Conservation (phyloP, 192 early-diverging fungal genomes). For the Neocallimastix lanati region DNA sequence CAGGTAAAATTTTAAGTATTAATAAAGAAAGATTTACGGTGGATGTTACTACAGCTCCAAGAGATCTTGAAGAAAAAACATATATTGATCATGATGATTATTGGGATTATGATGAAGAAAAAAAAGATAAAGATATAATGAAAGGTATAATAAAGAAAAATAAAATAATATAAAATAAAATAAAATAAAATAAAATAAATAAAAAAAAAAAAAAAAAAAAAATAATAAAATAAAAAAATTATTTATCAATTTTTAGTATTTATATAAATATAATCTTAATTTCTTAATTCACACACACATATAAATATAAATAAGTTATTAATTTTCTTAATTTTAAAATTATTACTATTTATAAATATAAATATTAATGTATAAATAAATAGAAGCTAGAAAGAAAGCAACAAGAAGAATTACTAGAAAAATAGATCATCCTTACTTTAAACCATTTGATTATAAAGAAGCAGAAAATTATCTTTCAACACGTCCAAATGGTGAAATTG, state of each 20-base stretch:
- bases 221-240: no score
- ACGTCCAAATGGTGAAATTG: slow-evolving; percentile 46
- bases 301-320: no score
- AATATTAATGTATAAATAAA: no score
- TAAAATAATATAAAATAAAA: no score
- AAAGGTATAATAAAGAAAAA: slow-evolving; percentile 31
- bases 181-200: no score
- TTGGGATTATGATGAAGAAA: neutral
- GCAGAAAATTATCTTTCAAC: slow-evolving; percentile 53
- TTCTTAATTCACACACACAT: no score
- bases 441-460: slow-evolving; percentile 44
- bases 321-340: no score
- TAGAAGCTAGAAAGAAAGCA: slow-evolving; percentile 10
- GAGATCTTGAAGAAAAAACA: neutral
- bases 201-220: no score
- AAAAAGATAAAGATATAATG: neutral
- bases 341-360: no score
- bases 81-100: neutral
- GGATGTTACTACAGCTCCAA: neutral
- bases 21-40: neutral
- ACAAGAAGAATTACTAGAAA: slow-evolving; percentile 26
- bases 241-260: no score
- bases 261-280: no score
- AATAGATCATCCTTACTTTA: slow-evolving; percentile 74
- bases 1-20: neutral